Evolutionary conservation across 495 filamentous ascomycete species (phyloP).

Genomic region (Bombardia bombarda): DNA sequence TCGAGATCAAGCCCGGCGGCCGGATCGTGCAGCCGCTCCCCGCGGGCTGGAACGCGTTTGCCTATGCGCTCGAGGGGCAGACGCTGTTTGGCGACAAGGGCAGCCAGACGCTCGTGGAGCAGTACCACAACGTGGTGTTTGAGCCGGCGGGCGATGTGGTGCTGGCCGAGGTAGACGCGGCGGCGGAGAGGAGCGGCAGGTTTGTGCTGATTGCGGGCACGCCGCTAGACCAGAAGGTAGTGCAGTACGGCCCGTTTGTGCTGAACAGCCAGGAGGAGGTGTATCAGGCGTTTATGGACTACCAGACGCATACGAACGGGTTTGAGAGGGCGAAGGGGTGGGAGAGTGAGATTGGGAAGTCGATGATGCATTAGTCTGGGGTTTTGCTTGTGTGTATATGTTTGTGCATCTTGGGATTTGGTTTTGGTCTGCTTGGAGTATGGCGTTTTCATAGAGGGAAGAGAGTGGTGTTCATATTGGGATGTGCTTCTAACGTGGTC

Average conservation of each 20-base stretch:
- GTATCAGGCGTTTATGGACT: conserved; percentile 85
- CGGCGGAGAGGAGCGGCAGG: conserved; percentile 54
- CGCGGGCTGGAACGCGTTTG: conserved; percentile 83
- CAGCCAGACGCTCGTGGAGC: conserved; percentile 49
- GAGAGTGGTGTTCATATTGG: too few species aligned
- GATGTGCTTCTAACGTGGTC: too few species aligned
- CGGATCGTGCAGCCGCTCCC: conserved; percentile 66
- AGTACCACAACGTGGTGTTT: conserved; percentile 88
- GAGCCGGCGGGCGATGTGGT: conserved; percentile 70
- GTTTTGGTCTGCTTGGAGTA: too few species aligned
- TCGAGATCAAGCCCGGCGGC: conserved; percentile 74
- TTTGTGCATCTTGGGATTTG: too few species aligned
- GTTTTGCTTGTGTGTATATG: too few species aligned
- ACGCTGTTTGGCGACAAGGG: conserved; percentile 56
- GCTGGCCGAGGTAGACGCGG: conserved; percentile 57
- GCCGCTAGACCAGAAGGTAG: conserved; percentile 82
- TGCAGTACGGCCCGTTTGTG: conserved; percentile 96
- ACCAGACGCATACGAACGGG: conserved; percentile 73
- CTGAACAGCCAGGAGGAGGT: conserved; percentile 77
- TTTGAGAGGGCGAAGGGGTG: conserved; percentile 82
- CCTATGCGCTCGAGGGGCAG: conserved; percentile 67
- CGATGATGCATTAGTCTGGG: too few species aligned
- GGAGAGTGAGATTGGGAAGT: conserved; percentile 91
- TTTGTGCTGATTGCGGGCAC: conserved; percentile 81
- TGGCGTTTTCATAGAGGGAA: too few species aligned